Evolutionary conservation across 352 stramenopile species (phyloP).

Genomic region (Phytophthora macrochlamydospora): DNA sequence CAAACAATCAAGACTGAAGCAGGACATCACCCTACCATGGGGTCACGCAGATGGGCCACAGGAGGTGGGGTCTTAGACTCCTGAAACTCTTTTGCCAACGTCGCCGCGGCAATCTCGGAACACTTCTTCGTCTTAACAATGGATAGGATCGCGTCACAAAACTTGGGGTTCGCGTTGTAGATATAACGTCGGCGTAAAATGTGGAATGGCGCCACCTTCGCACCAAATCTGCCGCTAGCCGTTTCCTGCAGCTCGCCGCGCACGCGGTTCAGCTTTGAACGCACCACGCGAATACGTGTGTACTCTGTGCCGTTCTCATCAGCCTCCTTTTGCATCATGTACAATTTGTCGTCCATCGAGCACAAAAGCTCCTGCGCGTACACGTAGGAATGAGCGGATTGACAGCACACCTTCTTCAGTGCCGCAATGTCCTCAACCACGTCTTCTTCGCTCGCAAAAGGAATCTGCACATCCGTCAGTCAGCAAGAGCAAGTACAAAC

Average conservation of each 20-base stretch:
- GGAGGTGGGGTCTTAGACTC: constrained; percentile 51
- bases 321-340: constrained; percentile 49
- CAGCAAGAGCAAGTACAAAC: not conserved
- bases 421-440: constrained; percentile 69
- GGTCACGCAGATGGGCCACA: constrained; percentile 72
- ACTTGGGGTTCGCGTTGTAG: constrained; percentile 54
- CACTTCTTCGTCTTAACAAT: constrained; percentile 83
- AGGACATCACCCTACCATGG: constrained; percentile 46
- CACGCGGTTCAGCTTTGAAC: constrained; percentile 76
- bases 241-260: constrained; percentile 79
- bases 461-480: constrained; percentile 51
- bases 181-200: constrained; percentile 72
- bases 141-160: constrained; percentile 76
- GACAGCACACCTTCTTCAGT: constrained; percentile 85
- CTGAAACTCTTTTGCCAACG: constrained; percentile 74
- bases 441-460: constrained; percentile 83
- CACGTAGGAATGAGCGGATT: constrained; percentile 85
- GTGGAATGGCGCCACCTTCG: constrained; percentile 75
- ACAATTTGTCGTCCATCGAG: constrained; percentile 75
- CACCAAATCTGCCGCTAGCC: constrained; percentile 64
- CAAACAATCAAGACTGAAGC: not conserved
- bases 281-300: constrained; percentile 55
- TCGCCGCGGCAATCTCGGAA: constrained; percentile 58
- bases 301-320: constrained; percentile 32
- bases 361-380: constrained; percentile 82